Base-by-base conservation (phyloP, 208 protist species). In the Vickermania spadyakhi region DNA sequence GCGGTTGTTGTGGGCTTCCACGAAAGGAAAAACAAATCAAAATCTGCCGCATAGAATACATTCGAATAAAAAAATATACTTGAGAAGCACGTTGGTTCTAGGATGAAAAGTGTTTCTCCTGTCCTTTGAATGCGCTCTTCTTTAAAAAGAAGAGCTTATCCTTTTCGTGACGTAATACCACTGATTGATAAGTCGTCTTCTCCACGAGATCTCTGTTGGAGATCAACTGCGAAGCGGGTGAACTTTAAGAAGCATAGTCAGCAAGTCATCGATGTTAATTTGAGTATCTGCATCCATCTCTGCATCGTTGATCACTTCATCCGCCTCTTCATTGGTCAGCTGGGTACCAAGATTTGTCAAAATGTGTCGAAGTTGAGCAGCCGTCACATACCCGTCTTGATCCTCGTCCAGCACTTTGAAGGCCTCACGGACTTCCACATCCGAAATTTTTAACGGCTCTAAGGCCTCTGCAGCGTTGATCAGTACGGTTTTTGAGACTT, bases 381-480 rank as follows among this genome's bases (percentile, higher is more conserved):
- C 90, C 7, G 87, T 92, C 57, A 98, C 76, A 60, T 86, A 96
- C 27, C 96, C 96, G 61, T 97, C 90, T 14, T 75, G 78, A 62
- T 98, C 91, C 36, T 94, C 87, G 69, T 98, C 96, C 45, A 98
- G 89, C 18, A 97, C 85, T 7, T 80, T 81, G 72, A 98, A 94
- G 22, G 96, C 96, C 58, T 97, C 94, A 22, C 82, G 73, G 56
- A 98, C 79, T 54, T 97, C 93, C 64, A 94, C 91, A 31, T 93
- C 87, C 31, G 79, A 75, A 31, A 66, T 57, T 51, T 64, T n/a
- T 53, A 79, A 67, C 0, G 77, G 59, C 64, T 72, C 70, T 31
- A 98, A 83, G 5, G 68, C 64, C 28, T 89, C 91, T 57, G 85
- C 83, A 4, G 84, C 57, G n/a, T 62, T 25, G 30, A 93, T 41